Conservation (phyloP, 1,284 basidiomycete genomes). For the Athelia sp. region DNA sequence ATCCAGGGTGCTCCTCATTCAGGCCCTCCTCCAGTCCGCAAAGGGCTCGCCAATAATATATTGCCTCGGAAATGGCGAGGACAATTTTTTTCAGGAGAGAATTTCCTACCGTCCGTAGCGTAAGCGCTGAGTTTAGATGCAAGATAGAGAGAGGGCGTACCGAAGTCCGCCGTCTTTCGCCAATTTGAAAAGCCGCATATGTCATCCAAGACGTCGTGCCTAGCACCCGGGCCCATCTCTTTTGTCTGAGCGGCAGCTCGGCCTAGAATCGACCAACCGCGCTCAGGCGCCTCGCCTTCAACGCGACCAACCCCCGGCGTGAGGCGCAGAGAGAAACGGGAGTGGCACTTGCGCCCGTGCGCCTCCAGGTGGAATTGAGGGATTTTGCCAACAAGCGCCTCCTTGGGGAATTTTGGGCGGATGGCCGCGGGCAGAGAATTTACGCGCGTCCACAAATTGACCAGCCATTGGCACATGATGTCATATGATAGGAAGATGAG, state of each 20-base stretch:
- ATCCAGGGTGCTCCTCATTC: conserved; percentile 1
- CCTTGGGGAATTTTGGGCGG: neutral
- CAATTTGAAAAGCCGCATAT: conserved; percentile 20
- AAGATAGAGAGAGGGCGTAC: conserved; percentile 12
- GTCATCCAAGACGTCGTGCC: conserved; percentile 18
- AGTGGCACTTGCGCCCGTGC: conserved; percentile 13
- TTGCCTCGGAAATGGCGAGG: neutral
- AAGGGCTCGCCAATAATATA: no score
- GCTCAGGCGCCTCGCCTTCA: conserved; percentile 20
- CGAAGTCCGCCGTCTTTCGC: conserved; percentile 13
- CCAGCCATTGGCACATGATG: conserved; percentile 7
- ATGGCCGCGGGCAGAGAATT: neutral
- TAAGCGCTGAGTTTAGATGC: conserved; percentile 2
- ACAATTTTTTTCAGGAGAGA: neutral
- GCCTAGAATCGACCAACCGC: conserved; percentile 16
- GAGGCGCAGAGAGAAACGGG: conserved; percentile 15
- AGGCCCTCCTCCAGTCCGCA: neutral
- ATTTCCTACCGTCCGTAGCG: neutral
- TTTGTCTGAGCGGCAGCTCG: conserved; percentile 10
- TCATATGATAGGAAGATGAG: conserved; percentile 5
- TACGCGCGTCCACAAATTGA: conserved; percentile 2
- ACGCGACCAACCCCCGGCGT: conserved; percentile 9
- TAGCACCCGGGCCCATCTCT: conserved; percentile 18
- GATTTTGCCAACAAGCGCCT: conserved; percentile 5
- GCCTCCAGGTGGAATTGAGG: conserved; percentile 16